A percentile compares a stretch with the other conserved stretches of the same genome.
Conservation (phyloP, 306 rosid species). For the Cicer chorassanicum region DNA sequence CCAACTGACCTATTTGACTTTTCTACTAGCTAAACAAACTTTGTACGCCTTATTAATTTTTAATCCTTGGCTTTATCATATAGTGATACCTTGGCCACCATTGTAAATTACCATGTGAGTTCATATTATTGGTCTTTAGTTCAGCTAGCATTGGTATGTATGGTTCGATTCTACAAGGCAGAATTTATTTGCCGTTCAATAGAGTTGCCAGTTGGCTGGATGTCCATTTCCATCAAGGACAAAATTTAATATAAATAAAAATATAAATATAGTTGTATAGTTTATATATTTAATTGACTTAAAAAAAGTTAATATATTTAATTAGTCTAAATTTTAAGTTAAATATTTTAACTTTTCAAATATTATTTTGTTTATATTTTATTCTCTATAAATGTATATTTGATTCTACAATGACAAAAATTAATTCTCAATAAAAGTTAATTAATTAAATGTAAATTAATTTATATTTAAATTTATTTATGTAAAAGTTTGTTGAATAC, state of each 20-base stretch:
- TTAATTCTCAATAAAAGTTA: no score
- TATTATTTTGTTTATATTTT: no score
- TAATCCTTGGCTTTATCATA: conserved; percentile 47
- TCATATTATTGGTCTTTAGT: not conserved
- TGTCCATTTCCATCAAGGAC: conserved; percentile 5
- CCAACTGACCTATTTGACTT: conserved; percentile 54
- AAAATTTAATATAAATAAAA: not conserved
- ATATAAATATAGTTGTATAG: no score
- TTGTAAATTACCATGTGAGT: conserved; percentile 19
- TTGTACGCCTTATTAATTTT: conserved; percentile 39
- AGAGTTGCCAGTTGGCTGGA: not conserved
- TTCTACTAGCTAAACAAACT: conserved; percentile 59
- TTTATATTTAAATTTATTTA: no score
- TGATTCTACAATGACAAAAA: no score
- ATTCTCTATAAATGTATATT: no score
- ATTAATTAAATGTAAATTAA: no score
- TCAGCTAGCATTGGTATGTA: not conserved
- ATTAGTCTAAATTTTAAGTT: no score
- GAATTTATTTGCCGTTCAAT: not conserved
- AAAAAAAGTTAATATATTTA: no score
- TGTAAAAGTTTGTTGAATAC: no score
- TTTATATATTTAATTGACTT: no score
- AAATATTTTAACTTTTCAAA: no score
- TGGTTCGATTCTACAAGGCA: not conserved
- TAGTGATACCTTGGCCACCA: conserved; percentile 45